These are phyloP conservation scores for Kazachstania sp. DNA, from an alignment of 1,139 yeast species.

Conservation along the genomic window DNA sequence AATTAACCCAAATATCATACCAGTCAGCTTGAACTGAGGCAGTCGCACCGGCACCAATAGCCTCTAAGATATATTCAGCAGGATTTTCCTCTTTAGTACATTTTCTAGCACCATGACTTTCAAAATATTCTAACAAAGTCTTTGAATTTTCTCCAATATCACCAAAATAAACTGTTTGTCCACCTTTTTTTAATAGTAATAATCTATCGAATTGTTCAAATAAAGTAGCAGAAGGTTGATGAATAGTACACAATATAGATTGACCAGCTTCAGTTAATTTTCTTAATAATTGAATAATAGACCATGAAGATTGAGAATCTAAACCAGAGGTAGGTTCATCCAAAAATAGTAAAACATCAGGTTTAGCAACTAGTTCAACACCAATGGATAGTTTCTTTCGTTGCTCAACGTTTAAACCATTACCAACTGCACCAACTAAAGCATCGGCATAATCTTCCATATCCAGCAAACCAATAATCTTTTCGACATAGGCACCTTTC, in stretches of 20 bases:
- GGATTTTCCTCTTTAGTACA: slow-evolving; percentile 46
- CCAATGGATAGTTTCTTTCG: slow-evolving; percentile 54
- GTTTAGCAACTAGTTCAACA: slow-evolving; percentile 46
- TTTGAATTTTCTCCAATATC: slow-evolving; percentile 47
- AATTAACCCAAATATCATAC: slow-evolving; percentile 41
- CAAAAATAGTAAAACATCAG: slow-evolving; percentile 40
- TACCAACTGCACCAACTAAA: slow-evolving; percentile 45
- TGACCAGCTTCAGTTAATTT: slow-evolving; percentile 44
- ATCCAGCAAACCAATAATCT: slow-evolving; percentile 41
- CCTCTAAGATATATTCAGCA: slow-evolving; percentile 52
- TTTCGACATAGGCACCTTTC: slow-evolving; percentile 44
- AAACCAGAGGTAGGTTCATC: slow-evolving; percentile 50
- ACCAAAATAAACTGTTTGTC: slow-evolving; percentile 54
- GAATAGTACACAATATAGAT: slow-evolving; percentile 48
- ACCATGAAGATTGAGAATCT: slow-evolving; percentile 50
- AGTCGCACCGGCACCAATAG: slow-evolving; percentile 54
- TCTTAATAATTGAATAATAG: slow-evolving; percentile 40
- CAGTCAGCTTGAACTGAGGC: slow-evolving; percentile 41
- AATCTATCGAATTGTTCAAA: slow-evolving; percentile 43
- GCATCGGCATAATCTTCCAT: slow-evolving; percentile 51
- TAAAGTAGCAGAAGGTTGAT: slow-evolving; percentile 51
- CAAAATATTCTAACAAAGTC: slow-evolving; percentile 42
- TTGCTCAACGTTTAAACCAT: slow-evolving; percentile 54
- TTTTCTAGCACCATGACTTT: slow-evolving; percentile 44
- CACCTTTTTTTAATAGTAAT: slow-evolving; percentile 40